Conservation (phyloP, 1,139 yeast species). For the Taphrina communis region DNA sequence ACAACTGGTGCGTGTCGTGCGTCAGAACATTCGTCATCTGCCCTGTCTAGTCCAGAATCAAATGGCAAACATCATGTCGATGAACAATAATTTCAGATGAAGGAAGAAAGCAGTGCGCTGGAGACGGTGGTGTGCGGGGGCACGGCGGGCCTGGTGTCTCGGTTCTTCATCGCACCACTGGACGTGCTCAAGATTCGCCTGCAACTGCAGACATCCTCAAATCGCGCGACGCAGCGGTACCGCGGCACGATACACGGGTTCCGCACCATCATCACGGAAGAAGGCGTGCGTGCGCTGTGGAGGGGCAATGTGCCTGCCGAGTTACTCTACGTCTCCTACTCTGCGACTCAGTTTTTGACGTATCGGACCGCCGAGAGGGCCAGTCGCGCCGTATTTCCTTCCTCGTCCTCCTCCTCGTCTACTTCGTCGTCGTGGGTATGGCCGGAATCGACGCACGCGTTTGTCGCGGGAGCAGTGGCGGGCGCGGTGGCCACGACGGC, state of each 20-base stretch:
- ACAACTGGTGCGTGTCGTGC: background rate
- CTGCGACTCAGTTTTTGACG: conserved; percentile 81
- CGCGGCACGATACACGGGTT: conserved; percentile 29
- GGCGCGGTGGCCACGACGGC: conserved; percentile 73
- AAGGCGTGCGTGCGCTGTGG: conserved; percentile 61
- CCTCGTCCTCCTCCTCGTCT: no score
- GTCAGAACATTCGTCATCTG: background rate
- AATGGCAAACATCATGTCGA: background rate
- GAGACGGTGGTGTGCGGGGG: conserved; percentile 42
- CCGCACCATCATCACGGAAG: conserved; percentile 36
- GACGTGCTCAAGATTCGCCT: conserved; percentile 87
- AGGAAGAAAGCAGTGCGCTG: conserved; percentile 20
- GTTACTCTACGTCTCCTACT: conserved; percentile 78
- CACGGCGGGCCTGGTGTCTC: conserved; percentile 41
- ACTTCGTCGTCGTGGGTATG: conserved; percentile 43
- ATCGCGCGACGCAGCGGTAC: conserved; percentile 4
- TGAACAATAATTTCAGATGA: background rate
- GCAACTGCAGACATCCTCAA: conserved; percentile 60
- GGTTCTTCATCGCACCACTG: conserved; percentile 79
- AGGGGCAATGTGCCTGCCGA: conserved; percentile 96
- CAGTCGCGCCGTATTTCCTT: conserved; percentile 33
- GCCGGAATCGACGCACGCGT: conserved; percentile 57
- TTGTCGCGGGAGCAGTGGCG: conserved; percentile 74
- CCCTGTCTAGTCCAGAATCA: no score
- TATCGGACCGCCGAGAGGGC: conserved; percentile 55